Evolutionary conservation across 495 filamentous ascomycete species (phyloP), one percentile per base, ranked within the genome.

Genomic region (Podospora pseudocomata): DNA sequence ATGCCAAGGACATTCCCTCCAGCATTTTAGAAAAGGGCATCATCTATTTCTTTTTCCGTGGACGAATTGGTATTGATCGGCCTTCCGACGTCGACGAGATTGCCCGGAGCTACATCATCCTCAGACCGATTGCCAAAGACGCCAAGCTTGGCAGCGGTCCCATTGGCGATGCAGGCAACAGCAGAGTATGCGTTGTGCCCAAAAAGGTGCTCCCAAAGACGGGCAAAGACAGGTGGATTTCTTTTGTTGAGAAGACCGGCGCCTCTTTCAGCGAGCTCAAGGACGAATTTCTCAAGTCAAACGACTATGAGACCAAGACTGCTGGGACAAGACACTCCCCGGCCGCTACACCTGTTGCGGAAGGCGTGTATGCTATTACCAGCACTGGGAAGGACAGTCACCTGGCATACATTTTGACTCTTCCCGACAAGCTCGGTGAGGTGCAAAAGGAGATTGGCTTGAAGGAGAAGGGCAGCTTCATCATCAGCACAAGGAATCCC

Each of bases 1-100:
- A 76, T 26, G 15, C 70, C 7, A 81, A 76, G 26, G 11, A 67
- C 7, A 81, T 88, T 5, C 87, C 93, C 0, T 89, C 90, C n/a
- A 92, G 81, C 65, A 87, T 95, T 30, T 82, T 97, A 13, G 94
- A 98, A 73, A 97, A 97, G 71, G 94, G 94, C 3, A 85, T 97
- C 70, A 91, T 98, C 70, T 97, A 97, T 82, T 96, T 97, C 85
- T 97, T 97, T 82, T 89, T 89, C 75, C 89, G 93, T 56, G 86
- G 86, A 11, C 88, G 92, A 27, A 92, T 97, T 64, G 86, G 85
- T 65, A 83, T 91, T 20, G 85, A 92, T 15, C 86, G 92, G 13
- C 89, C 94, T 11, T 83, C 88, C n/a, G 78, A 83, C 67, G 78
- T 93, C 7, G 74, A 81, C 53, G 93, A 97, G 34, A 84, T 97